phyloP scores from a whole-genome alignment of 2,329 filamentous ascomycete species.

The Alternaria infectoria region DNA sequence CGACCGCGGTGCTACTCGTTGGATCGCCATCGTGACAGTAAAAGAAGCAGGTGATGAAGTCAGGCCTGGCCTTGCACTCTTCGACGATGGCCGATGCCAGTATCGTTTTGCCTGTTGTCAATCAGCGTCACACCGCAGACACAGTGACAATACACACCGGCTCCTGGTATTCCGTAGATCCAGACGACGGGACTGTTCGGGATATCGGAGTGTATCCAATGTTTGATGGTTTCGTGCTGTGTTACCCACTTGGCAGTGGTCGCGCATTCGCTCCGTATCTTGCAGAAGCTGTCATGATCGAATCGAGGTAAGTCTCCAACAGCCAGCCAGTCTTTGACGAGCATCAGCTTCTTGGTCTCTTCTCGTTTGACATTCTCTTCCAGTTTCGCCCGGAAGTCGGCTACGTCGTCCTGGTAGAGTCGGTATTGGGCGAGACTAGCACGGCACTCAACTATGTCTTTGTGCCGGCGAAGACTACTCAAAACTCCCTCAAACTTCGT shows the following conservation, averaged over 20 bases:
- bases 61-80: neutral
- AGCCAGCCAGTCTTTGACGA: neutral
- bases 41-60: neutral
- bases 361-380: neutral
- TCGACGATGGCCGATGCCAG: neutral
- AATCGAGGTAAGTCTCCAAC: fast-evolving
- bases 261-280: neutral
- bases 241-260: neutral
- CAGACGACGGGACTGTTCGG: neutral
- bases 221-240: neutral
- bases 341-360: neutral
- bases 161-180: neutral
- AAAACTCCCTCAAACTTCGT: neutral
- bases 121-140: neutral
- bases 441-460: neutral
- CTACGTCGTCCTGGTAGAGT: neutral
- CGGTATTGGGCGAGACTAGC: neutral
- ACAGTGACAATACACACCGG: fast-evolving
- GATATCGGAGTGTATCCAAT: neutral
- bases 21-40: neutral
- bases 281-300: neutral
- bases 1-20: neutral
- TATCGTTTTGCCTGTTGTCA: neutral
- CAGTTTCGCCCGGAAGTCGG: neutral
- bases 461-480: neutral